phyloP scores from a whole-genome alignment of 257 asterid genomes.

The Marsdenia floribunda region DNA sequence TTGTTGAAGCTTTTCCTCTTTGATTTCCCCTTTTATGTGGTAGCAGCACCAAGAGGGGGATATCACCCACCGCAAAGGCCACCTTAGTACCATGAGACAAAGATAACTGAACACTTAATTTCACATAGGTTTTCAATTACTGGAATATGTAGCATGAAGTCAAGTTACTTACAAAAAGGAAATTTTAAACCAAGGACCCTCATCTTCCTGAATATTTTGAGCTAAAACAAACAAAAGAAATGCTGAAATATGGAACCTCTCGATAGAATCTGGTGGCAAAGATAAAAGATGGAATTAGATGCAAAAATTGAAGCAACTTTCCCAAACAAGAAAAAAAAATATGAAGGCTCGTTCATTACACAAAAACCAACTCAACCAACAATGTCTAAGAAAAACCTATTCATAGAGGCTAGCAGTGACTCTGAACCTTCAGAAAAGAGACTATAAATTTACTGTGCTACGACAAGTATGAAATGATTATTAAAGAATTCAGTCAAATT shows the following conservation, averaged over 20 bases:
- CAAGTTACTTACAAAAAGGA: conserved; percentile 58
- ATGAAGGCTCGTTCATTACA: neutral
- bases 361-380: neutral
- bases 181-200: conserved; percentile 94
- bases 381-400: neutral
- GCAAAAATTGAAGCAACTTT: neutral
- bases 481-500: neutral
- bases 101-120: neutral
- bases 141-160: conserved; percentile 1
- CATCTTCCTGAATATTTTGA: conserved; percentile 90
- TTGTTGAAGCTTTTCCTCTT: too few species aligned
- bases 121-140: neutral
- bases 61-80: neutral
- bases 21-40: neutral
- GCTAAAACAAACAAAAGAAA: conserved; percentile 92
- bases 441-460: neutral
- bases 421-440: neutral
- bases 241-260: conserved; percentile 93
- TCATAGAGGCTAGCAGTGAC: neutral
- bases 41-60: neutral
- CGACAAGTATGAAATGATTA: neutral
- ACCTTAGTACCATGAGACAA: conserved; percentile 9
- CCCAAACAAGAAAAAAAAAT: neutral
- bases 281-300: neutral
- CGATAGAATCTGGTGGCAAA: conserved; percentile 68